Percentiles rank a stretch among this genome's conserved stretches.
phyloP scores from a whole-genome alignment of 441 rosid species.

The Rhodomyrtus psidioides region DNA sequence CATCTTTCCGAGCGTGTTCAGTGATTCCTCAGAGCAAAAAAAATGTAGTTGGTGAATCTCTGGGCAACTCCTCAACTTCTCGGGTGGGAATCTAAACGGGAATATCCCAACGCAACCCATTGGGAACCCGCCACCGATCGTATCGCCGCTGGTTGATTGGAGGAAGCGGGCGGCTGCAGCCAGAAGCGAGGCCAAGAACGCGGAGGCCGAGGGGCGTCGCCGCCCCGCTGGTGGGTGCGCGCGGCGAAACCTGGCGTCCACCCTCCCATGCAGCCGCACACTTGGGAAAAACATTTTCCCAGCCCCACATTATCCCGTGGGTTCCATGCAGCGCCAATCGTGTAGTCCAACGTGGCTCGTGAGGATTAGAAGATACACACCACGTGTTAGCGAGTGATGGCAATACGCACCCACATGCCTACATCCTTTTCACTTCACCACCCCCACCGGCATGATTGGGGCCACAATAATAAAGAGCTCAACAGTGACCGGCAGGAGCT shows the following conservation, averaged over 20 bases:
- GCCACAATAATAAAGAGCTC: background rate
- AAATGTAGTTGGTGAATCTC: background rate
- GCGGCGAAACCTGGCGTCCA: background rate
- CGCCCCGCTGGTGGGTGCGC: background rate
- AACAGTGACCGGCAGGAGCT: background rate
- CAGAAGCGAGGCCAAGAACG: background rate
- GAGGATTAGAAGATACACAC: background rate
- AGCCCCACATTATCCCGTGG: background rate
- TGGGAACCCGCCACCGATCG: background rate
- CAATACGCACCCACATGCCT: background rate
- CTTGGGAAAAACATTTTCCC: background rate
- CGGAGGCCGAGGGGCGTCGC: background rate
- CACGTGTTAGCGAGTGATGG: background rate
- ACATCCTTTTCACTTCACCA: background rate
- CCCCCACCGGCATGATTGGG: background rate
- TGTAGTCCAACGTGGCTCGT: background rate
- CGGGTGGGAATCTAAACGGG: background rate
- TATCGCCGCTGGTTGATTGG: background rate
- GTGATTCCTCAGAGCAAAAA: background rate
- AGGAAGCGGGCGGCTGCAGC: background rate
- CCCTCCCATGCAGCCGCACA: background rate
- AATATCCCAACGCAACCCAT: background rate
- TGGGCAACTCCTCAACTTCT: background rate
- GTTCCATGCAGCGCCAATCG: background rate
- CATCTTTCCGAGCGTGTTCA: background rate